Evolutionary conservation across 352 stramenopile species (phyloP).

Genomic region (Globisporangium irregulare): DNA sequence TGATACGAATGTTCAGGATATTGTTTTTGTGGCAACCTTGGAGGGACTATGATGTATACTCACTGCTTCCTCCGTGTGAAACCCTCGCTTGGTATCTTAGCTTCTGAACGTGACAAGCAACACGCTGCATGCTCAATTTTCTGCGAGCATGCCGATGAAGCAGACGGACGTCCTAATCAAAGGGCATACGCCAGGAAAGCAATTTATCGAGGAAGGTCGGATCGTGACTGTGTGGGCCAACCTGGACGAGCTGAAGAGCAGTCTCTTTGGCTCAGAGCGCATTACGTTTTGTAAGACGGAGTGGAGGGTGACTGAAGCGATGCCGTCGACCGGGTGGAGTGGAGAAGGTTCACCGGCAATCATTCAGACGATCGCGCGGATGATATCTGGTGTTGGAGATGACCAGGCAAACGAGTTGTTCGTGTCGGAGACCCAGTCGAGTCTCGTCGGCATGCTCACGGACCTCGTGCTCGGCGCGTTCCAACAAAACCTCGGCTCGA

Average conservation of each 20-base stretch:
- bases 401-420: no score
- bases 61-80: no score
- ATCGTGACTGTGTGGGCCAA: not conserved
- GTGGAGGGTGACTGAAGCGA: constrained; percentile 8
- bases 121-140: constrained; percentile 1
- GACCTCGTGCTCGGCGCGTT: constrained; percentile 14
- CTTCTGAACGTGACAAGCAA: not conserved
- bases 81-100: not conserved
- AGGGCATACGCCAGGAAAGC: not conserved
- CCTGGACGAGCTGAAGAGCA: not conserved
- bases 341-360: no score
- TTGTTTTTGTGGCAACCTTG: not conserved
- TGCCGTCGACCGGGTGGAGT: not conserved
- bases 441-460: constrained; percentile 8
- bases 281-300: not conserved
- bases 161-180: not conserved
- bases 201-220: constrained; percentile 1
- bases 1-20: not conserved
- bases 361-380: not conserved
- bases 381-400: not conserved
- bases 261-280: not conserved
- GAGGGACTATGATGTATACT: no score
- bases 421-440: no score
- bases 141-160: not conserved
- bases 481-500: constrained; percentile 5